Evolutionary conservation across 169 alveolate genomes (phyloP), one percentile per base, ranked within the genome.

Genomic region (Cryptosporidium ryanae): DNA sequence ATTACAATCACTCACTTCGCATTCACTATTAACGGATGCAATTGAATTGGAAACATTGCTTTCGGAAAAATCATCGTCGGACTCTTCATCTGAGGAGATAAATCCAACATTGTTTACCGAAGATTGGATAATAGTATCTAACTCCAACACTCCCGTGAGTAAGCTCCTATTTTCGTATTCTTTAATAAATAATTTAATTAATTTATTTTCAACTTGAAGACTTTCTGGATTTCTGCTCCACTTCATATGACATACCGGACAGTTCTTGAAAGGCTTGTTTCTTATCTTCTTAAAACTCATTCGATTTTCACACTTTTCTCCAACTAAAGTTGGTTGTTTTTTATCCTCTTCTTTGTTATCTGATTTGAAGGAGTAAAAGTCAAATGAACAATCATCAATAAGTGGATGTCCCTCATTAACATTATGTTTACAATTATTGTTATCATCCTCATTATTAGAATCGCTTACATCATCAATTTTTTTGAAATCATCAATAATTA

Each of bases 161-260:
- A 61, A 59, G 13, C 38, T 32, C 38, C 64, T 76, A 10, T 44
- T 76, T 17, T 38, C 15, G 21, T 59, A 76, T 21, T 59, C 64
- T 21, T 76, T 63, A 59, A 76, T 21, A 59, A 70, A 76, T 23
- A 76, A 59, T 59, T 48, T 55, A 23, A 76, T 46, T 15, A 76
- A 76, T 23, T 59, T 61, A 27, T 76, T 76, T 23, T 76, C 87
- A 15, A 34, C 87, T 76, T 76, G 87, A 2, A 76, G 21, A 23
- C 64, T 55, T 31, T 54, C 87, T 38, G 87, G 87, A 46, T 76
- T 76, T 34, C 87, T 76, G 21, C 71, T 76, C 87, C 87, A 76
- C 4, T 48, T 59, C 27, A 61, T 32, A 46, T 59, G 63, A 65
- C 87, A 76, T 18, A 76, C 76, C 13, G 87, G 87, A 57, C 87